phyloP scores from a whole-genome alignment of 805 yeast species.

The Kuraishia borneana region DNA sequence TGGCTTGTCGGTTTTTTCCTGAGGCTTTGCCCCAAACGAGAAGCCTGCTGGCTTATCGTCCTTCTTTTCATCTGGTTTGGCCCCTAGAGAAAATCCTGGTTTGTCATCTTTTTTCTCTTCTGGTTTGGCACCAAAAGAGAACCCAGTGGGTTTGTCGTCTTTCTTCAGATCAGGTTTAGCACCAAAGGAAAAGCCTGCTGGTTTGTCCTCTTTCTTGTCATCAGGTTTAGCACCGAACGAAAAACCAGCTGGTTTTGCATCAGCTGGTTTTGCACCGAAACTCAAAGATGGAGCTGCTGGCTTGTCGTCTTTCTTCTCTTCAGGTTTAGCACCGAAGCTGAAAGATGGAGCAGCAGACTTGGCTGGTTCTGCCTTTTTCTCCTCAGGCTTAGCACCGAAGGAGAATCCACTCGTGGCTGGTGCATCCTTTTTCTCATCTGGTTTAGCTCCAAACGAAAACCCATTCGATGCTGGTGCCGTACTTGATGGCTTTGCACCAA shows the following conservation, averaged over 20 bases:
- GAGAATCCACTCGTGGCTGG: constrained; percentile 5
- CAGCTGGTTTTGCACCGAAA: constrained; percentile 1
- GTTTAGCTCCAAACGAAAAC: constrained; percentile 10
- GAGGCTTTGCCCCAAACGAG: constrained; percentile 6
- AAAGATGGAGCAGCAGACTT: not conserved
- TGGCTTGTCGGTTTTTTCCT: constrained; percentile 4
- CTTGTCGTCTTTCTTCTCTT: constrained; percentile 2
- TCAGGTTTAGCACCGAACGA: constrained; percentile 6
- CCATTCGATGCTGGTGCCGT: constrained; percentile 5
- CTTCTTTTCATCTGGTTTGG: constrained; percentile 4
- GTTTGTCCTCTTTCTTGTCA: constrained; percentile 1
- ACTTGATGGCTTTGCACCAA: constrained; percentile 6
- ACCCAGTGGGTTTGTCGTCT: constrained; percentile 2
- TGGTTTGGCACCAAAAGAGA: constrained; percentile 3
- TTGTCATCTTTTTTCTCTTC: constrained; percentile 2
- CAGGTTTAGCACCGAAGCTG: constrained; percentile 5
- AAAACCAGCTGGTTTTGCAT: constrained; percentile 3
- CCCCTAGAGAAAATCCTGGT: not conserved
- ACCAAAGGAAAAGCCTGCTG: constrained; percentile 7
- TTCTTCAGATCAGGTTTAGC: not conserved
- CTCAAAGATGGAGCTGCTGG: constrained; percentile 1
- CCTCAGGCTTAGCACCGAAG: constrained; percentile 7
- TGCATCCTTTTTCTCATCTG: constrained; percentile 3
- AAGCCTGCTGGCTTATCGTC: constrained; percentile 4
- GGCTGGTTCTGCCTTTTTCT: constrained; percentile 2